phyloP scores from a whole-genome alignment of 768 basidiomycete genomes.

The Galerina sulciceps region DNA sequence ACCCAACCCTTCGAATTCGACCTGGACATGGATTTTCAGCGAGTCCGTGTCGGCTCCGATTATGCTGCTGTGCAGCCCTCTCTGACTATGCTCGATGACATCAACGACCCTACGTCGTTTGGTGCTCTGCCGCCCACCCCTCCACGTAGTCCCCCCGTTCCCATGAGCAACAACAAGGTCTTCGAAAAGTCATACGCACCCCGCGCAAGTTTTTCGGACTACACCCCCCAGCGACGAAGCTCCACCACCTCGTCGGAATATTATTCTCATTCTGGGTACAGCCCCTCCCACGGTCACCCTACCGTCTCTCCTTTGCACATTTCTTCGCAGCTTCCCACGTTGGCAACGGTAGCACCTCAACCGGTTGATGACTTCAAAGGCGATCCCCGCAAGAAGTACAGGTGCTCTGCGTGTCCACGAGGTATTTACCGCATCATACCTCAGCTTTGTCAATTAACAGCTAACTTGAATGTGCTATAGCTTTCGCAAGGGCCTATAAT shows the following conservation, averaged over 20 bases:
- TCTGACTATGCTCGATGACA: constrained; percentile 36
- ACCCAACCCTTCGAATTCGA: constrained; percentile 63
- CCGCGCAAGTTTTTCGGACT: constrained; percentile 71
- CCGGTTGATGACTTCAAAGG: constrained; percentile 54
- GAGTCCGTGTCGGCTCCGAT: constrained; percentile 64
- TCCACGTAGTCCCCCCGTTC: constrained; percentile 51
- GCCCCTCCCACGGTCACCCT: constrained; percentile 42
- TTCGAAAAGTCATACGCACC: constrained; percentile 39
- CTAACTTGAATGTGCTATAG: constrained; percentile 39
- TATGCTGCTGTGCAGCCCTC: constrained; percentile 48
- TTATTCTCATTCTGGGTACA: constrained; percentile 55
- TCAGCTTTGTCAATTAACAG: not conserved
- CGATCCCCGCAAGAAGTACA: constrained; percentile 80
- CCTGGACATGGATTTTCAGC: constrained; percentile 75
- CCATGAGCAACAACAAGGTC: constrained; percentile 34
- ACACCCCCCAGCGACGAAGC: constrained; percentile 54
- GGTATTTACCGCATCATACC: constrained; percentile 47
- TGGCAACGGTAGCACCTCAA: constrained; percentile 47
- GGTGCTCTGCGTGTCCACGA: constrained; percentile 74
- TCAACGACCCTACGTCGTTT: constrained; percentile 62
- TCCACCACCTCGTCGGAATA: constrained; percentile 49
- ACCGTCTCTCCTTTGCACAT: constrained; percentile 64
- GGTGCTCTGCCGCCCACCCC: constrained; percentile 61
- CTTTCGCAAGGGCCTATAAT: constrained; percentile 93
- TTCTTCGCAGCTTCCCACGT: constrained; percentile 50